phyloP scores from a whole-genome alignment of 805 yeast genomes.

The Lachancea sp. region DNA sequence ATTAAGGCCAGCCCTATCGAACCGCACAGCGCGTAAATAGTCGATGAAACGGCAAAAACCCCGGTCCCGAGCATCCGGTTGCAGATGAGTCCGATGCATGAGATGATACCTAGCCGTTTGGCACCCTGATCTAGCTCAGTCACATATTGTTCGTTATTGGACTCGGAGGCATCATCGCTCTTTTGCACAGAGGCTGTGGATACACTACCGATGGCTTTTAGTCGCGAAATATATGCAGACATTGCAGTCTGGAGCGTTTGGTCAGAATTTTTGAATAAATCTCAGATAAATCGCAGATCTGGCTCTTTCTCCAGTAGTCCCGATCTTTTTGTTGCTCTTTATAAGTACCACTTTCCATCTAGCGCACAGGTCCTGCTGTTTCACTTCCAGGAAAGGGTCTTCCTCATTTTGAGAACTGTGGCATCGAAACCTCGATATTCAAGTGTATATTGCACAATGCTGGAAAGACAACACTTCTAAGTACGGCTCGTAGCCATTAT shows the following conservation, averaged over 20 bases:
- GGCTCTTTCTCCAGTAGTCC: too few relatives aligned
- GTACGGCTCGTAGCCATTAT: too few relatives aligned
- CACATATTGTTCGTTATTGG: constrained; percentile 26
- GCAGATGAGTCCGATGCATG: constrained; percentile 59
- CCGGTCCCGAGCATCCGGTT: constrained; percentile 75
- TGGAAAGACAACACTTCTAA: too few relatives aligned
- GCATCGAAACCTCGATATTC: background rate
- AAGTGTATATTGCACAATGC: too few relatives aligned
- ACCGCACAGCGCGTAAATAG: constrained; percentile 45
- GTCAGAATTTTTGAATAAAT: too few relatives aligned
- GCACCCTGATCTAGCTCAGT: constrained; percentile 38
- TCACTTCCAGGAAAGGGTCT: too few relatives aligned
- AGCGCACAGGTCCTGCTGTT: too few relatives aligned
- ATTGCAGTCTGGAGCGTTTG: background rate
- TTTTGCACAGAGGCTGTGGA: background rate
- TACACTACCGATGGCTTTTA: background rate
- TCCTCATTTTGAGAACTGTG: background rate
- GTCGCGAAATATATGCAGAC: constrained; percentile 1
- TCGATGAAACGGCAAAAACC: constrained; percentile 64
- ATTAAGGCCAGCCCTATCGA: constrained; percentile 67
- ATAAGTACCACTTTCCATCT: background rate
- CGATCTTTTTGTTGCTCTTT: background rate
- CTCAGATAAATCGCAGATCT: too few relatives aligned
- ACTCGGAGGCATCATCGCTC: background rate
- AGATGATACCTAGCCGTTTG: constrained; percentile 43